These are phyloP conservation scores for Tolypocladium inflatum DNA, from an alignment of 2,329 filamentous ascomycete species.

Conservation along the genomic window DNA sequence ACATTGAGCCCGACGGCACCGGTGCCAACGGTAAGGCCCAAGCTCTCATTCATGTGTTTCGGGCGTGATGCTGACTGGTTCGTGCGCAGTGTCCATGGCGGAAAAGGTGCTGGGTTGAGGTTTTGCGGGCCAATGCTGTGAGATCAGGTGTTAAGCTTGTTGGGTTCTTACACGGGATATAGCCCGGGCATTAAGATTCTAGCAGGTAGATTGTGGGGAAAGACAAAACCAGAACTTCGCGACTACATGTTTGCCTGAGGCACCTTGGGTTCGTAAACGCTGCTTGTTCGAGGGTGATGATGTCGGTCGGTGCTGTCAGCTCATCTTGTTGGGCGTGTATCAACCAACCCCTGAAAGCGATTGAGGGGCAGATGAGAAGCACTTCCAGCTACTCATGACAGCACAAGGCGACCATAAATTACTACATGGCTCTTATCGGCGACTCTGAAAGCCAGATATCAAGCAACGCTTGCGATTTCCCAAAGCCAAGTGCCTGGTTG, in stretches of 20 bases:
- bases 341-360: too few species aligned
- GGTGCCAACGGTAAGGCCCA: conserved; percentile 57
- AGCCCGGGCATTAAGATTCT: not conserved
- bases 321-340: too few species aligned
- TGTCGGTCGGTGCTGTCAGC: not conserved
- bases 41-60: not conserved
- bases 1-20: conserved; percentile 84
- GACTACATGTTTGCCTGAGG: too few species aligned
- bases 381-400: too few species aligned
- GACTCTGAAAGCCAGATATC: too few species aligned
- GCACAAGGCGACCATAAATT: too few species aligned
- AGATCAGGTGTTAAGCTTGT: not conserved
- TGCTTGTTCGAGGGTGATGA: not conserved
- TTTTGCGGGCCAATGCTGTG: not conserved
- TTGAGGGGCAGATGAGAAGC: too few species aligned
- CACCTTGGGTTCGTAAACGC: not conserved
- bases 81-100: conserved; percentile 35
- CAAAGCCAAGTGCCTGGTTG: too few species aligned
- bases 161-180: not conserved
- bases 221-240: too few species aligned
- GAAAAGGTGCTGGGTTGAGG: conserved; percentile 35
- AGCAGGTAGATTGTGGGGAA: not conserved
- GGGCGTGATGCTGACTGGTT: not conserved
- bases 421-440: too few species aligned
- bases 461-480: too few species aligned